phyloP scores from a whole-genome alignment of 2,329 filamentous ascomycete species.

The Calonectria pseudoreteaudii region DNA sequence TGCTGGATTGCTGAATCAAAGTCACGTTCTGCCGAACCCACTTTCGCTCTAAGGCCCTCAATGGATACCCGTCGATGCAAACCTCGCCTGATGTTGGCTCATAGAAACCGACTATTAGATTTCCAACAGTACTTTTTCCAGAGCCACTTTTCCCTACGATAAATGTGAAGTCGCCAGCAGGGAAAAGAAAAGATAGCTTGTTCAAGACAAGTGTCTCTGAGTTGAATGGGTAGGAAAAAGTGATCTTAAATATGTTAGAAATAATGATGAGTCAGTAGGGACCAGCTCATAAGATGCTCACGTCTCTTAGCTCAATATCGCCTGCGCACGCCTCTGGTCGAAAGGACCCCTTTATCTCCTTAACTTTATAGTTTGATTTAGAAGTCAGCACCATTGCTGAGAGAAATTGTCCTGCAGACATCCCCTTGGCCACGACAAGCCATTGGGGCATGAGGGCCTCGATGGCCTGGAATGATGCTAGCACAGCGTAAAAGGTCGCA shows the following conservation, averaged over 20 bases:
- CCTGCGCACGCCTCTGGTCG: conserved; percentile 66
- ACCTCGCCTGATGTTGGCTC: conserved; percentile 74
- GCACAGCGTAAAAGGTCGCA: conserved; percentile 86
- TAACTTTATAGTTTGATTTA: not conserved
- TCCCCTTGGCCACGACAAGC: conserved; percentile 82
- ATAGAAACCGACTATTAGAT: conserved; percentile 84
- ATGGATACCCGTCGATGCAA: conserved; percentile 72
- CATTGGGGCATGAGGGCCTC: conserved; percentile 82
- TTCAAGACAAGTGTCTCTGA: conserved; percentile 70
- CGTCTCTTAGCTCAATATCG: conserved; percentile 76
- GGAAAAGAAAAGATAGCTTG: conserved; percentile 75
- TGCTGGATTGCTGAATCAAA: conserved; percentile 84
- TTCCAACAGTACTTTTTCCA: conserved; percentile 90
- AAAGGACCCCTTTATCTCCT: conserved; percentile 15
- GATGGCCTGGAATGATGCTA: conserved; percentile 81
- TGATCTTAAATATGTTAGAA: conserved; percentile 65
- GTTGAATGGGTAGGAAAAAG: conserved; percentile 84
- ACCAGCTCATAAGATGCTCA: conserved; percentile 52
- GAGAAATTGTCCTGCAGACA: conserved; percentile 76
- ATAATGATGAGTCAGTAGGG: not conserved
- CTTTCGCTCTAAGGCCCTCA: conserved; percentile 70
- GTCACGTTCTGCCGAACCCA: conserved; percentile 86
- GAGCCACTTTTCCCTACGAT: conserved; percentile 89
- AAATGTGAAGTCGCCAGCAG: conserved; percentile 79
- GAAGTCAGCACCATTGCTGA: conserved; percentile 55